Conservation (phyloP, 176 grass and related monocot genomes). For the Zea mays region DNA sequence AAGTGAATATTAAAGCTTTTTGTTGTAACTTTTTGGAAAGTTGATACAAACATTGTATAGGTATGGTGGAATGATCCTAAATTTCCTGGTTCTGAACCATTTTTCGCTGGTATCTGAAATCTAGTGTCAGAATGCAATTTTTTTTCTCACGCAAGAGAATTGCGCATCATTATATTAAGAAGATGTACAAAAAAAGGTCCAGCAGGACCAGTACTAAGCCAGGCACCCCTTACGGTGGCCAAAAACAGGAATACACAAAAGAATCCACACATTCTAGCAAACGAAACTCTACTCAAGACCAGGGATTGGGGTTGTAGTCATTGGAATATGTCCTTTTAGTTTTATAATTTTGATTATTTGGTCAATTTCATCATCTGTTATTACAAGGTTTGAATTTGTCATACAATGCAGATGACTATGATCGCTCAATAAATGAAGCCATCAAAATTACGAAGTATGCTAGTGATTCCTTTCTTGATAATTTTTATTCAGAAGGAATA, state of each 20-base stretch:
- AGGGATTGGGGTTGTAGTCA: background rate
- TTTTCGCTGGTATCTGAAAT: background rate
- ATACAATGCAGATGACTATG: conserved; percentile 93
- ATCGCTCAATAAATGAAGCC: conserved; percentile 97
- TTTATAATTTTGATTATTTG: background rate
- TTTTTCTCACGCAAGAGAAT: no score
- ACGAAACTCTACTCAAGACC: no score
- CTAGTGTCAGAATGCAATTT: background rate
- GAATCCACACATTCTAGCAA: no score
- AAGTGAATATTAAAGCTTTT: conserved; percentile 15
- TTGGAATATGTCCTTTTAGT: conserved; percentile 18
- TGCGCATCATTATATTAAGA: no score
- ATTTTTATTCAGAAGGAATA: conserved; percentile 2
- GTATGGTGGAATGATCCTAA: background rate
- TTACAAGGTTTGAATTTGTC: conserved; percentile 34
- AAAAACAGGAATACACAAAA: no score
- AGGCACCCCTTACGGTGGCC: no score
- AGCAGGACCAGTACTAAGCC: no score
- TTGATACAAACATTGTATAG: conserved; percentile 5
- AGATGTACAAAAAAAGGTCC: no score
- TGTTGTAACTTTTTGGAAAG: background rate
- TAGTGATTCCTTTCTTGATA: conserved; percentile 34
- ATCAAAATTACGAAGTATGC: conserved; percentile 99
- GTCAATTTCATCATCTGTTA: conserved; percentile 17
- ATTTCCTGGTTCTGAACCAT: background rate